A percentile compares a stretch with the other conserved stretches of the same genome.
Conservation (phyloP, 805 yeast genomes). For the Candida nonsorbophila region DNA sequence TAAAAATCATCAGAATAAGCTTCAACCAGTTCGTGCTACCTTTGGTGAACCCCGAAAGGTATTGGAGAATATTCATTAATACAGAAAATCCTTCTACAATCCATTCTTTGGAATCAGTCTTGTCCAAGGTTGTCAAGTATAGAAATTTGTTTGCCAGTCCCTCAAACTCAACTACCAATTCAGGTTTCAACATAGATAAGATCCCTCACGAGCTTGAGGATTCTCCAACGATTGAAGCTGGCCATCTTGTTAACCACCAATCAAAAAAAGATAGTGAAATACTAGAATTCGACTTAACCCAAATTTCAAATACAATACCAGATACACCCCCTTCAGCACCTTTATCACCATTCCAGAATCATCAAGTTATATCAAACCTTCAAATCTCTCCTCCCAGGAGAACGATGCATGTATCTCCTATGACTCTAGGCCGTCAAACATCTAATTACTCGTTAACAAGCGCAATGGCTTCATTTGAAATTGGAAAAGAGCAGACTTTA, state of each 20-base stretch:
- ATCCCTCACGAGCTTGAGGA: neutral
- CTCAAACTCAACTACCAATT: too few relatives aligned
- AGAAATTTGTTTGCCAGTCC: conserved; percentile 22
- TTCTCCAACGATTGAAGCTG: neutral
- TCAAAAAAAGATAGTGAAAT: conserved; percentile 1
- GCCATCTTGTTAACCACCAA: neutral
- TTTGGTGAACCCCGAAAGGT: conserved; percentile 68
- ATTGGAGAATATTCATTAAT: conserved; percentile 53
- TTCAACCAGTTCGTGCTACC: conserved; percentile 52
- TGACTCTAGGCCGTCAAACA: conserved; percentile 3
- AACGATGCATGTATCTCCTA: too few relatives aligned
- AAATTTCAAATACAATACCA: conserved; percentile 26
- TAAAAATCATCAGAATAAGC: conserved; percentile 50
- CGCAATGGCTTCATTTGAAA: conserved; percentile 27
- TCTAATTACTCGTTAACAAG: conserved; percentile 20
- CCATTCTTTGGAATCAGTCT: conserved; percentile 25
- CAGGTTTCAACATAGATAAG: conserved; percentile 1
- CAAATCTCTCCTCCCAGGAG: too few relatives aligned
- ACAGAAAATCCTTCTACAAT: conserved; percentile 22
- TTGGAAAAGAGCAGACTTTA: too few relatives aligned
- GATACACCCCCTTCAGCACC: conserved; percentile 43
- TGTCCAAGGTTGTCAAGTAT: conserved; percentile 37
- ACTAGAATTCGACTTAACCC: conserved; percentile 9
- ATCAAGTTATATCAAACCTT: neutral
- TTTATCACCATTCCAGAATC: conserved; percentile 24